phyloP scores from a whole-genome alignment of 2,329 filamentous ascomycete species.

The Neopestalotiopsis sp. region DNA sequence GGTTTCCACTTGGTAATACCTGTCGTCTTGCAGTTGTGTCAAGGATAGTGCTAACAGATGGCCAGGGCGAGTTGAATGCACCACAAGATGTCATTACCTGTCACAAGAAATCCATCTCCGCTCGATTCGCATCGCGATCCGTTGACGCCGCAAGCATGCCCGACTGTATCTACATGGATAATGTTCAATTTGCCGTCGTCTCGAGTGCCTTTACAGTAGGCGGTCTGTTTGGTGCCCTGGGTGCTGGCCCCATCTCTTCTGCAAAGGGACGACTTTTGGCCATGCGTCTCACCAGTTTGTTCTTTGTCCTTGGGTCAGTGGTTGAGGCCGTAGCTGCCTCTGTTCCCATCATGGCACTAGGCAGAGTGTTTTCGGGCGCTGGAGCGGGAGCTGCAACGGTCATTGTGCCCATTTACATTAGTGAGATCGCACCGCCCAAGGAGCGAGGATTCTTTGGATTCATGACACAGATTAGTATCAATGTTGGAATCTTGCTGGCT shows the following conservation, averaged over 20 bases:
- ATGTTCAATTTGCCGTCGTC: conserved; percentile 81
- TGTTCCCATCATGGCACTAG: conserved; percentile 71
- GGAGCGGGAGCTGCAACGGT: conserved; percentile 90
- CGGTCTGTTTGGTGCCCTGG: conserved; percentile 81
- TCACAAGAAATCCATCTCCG: conserved; percentile 61
- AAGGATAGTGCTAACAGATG: not conserved
- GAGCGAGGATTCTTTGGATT: conserved; percentile 80
- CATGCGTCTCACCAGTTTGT: conserved; percentile 77
- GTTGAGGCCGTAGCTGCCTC: conserved; percentile 75
- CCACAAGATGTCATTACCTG: conserved; percentile 94
- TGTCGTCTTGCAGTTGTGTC: not conserved
- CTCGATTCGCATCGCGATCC: conserved; percentile 34
- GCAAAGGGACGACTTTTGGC: conserved; percentile 74
- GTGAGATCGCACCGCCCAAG: conserved; percentile 80
- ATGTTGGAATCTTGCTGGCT: conserved; percentile 83
- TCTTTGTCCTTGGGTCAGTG: conserved; percentile 77
- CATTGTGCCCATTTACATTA: conserved; percentile 92
- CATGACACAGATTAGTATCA: conserved; percentile 93
- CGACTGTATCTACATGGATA: conserved; percentile 87
- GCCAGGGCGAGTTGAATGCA: conserved; percentile 89
- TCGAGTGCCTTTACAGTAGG: conserved; percentile 92
- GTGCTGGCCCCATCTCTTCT: conserved; percentile 79
- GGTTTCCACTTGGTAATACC: conserved; percentile 83
- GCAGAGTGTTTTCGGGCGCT: conserved; percentile 79
- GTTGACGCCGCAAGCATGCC: conserved; percentile 48